Evolutionary conservation across 1,139 yeast genomes (phyloP).

Genomic region (Saccharomycopsis crataegensis): DNA sequence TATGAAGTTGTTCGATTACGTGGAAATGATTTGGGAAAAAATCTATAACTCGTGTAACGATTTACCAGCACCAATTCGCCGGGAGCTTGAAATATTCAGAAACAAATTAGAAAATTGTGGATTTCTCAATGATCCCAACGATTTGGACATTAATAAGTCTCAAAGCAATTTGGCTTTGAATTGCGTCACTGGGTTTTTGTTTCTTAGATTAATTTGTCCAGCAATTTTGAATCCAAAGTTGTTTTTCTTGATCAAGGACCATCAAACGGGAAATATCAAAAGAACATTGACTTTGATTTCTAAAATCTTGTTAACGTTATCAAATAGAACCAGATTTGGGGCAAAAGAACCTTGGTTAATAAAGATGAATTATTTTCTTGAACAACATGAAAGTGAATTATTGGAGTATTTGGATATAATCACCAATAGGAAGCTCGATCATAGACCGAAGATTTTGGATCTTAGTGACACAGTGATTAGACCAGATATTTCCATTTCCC

Average conservation of each 20-base stretch:
- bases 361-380: slow-evolving; percentile 61
- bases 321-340: slow-evolving; percentile 69
- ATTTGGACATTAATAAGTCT: slow-evolving; percentile 30
- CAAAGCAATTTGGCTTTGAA: slow-evolving; percentile 42
- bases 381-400: slow-evolving; percentile 50
- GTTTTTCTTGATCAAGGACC: slow-evolving; percentile 63
- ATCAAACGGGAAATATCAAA: slow-evolving; percentile 64
- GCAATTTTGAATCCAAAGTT: slow-evolving; percentile 84
- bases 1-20: slow-evolving; percentile 44
- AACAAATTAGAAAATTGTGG: slow-evolving; percentile 35
- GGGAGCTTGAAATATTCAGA: slow-evolving; percentile 51
- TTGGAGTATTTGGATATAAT: slow-evolving; percentile 63
- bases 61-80: slow-evolving; percentile 63
- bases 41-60: slow-evolving; percentile 67
- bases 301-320: slow-evolving; percentile 72
- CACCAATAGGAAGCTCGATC: slow-evolving; percentile 64
- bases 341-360: slow-evolving; percentile 78
- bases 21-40: slow-evolving; percentile 63
- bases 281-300: slow-evolving; percentile 76
- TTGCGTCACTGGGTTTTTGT: slow-evolving; percentile 76
- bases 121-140: slow-evolving; percentile 38
- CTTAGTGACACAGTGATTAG: slow-evolving; percentile 51
- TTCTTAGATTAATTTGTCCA: slow-evolving; percentile 83
- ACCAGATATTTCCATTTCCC: slow-evolving; percentile 28
- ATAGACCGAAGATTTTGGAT: slow-evolving; percentile 50